phyloP scores from a whole-genome alignment of 371 early-diverging fungal species.

The Mortierella sp. region DNA sequence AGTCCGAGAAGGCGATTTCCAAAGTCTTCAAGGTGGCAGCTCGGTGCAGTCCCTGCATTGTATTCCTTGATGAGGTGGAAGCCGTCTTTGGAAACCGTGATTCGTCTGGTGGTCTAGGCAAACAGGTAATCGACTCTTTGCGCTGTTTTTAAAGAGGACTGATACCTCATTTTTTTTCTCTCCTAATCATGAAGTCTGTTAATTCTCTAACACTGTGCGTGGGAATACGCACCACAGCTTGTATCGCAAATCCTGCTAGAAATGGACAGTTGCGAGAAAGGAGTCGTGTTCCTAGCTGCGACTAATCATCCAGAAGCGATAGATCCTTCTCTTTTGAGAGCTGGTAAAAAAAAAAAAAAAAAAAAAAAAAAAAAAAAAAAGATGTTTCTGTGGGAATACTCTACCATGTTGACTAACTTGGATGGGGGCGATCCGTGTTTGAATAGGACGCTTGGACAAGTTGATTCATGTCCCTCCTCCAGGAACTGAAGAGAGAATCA shows the following conservation, averaged over 20 bases:
- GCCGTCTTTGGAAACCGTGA: slow-evolving; percentile 80
- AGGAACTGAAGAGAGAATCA: slow-evolving; percentile 66
- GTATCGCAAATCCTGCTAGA: slow-evolving; percentile 83
- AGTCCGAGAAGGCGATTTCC: slow-evolving; percentile 92
- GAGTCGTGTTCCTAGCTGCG: slow-evolving; percentile 82
- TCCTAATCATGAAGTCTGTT: not conserved
- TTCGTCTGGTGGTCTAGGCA: slow-evolving; percentile 68
- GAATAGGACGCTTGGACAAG: slow-evolving; percentile 86
- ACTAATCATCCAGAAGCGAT: slow-evolving; percentile 90
- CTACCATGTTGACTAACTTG: too few species aligned
- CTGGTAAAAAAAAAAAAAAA: slow-evolving; percentile 70
- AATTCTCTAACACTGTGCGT: not conserved
- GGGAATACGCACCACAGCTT: slow-evolving; percentile 54
- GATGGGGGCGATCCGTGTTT: not conserved
- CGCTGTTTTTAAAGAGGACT: not conserved
- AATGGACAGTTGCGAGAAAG: slow-evolving; percentile 71
- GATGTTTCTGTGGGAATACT: too few species aligned
- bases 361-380: too few species aligned
- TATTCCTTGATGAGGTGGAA: slow-evolving; percentile 99
- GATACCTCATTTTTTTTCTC: not conserved
- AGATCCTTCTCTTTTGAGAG: slow-evolving; percentile 83
- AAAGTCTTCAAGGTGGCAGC: slow-evolving; percentile 90
- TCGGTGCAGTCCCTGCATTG: slow-evolving; percentile 92
- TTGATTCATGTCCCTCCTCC: slow-evolving; percentile 84
- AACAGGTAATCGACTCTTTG: slow-evolving; percentile 61